Evolutionary conservation across 495 filamentous ascomycete species (phyloP), one percentile per base, ranked within the genome.

Genomic region (Penicillium lividum): DNA sequence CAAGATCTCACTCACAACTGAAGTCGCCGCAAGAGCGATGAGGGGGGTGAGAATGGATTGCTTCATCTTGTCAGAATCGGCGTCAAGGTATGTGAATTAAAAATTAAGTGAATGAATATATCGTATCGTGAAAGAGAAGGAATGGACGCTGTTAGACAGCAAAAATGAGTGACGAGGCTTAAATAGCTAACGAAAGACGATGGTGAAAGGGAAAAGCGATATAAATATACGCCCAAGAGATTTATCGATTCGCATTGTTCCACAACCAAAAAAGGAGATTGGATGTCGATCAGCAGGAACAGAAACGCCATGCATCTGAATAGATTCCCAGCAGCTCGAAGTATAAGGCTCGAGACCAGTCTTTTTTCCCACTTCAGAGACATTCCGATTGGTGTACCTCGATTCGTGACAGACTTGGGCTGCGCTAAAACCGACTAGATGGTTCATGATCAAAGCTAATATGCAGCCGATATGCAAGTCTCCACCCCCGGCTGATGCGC

Each of bases 41-140:
- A 65, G 55, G 34, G 69, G 64, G 34, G 67, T 44, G n/a, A 70
- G 53, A 49, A 70, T 48, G 28, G 69, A 66, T 44, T 66, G 63
- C 63, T 72, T 72, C 69, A 72, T 72, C 46, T 56, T 70, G 67
- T 58, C 47, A 42, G 51, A 61, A 53, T 36, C 40, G 57, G 48
- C 15, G 56, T 63, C 55, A 40, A 58, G 27, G n/a, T 62, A 52
- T 59, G 53, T 56, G 36, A 59, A 61, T 42, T 56, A 36, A 47
- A 49, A 34, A 53, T 48, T 44, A 49, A 56, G 40, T 27, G 42
- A 47, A 33, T 40, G 60, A 38, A 53, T 27, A n/a, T 30, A 13
- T 18, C 18, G 34, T 30, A 15, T 18, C 18, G 34, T 51, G 48
- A 49, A 40, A 56, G 45, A 29, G 28, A 68, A 65, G 53, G 67